Evolutionary conservation across 1,284 basidiomycete genomes (phyloP).

Genomic region (Cutaneotrichosporon cavernicola): DNA sequence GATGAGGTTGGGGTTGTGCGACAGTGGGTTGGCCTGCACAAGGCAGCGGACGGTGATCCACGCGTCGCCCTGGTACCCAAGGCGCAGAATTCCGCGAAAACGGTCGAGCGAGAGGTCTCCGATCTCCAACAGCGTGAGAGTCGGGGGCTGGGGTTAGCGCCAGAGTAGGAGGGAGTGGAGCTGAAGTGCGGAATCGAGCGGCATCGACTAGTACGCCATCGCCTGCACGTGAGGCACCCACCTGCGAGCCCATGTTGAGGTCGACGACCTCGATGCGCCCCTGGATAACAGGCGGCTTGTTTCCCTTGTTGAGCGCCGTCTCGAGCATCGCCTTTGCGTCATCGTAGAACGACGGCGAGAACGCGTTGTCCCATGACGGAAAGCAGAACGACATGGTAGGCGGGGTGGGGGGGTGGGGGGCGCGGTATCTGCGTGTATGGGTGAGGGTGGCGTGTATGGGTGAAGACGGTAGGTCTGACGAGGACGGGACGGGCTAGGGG

Average conservation of each 20-base stretch:
- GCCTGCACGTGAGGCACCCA: conserved; percentile 50
- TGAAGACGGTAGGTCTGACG: too few relatives aligned
- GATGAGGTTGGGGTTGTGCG: conserved; percentile 79
- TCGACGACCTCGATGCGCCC: conserved; percentile 97
- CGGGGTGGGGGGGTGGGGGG: too few relatives aligned
- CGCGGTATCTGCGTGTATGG: too few relatives aligned
- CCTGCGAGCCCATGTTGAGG: conserved; percentile 96
- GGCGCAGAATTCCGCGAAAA: conserved; percentile 93
- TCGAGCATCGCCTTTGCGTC: conserved; percentile 93
- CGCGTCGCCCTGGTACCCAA: conserved; percentile 95
- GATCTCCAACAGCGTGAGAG: conserved; percentile 95
- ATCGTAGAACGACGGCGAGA: conserved; percentile 90
- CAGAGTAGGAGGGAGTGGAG: not conserved
- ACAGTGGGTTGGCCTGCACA: conserved; percentile 64
- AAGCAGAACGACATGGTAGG: conserved; percentile 89
- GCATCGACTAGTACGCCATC: too few relatives aligned
- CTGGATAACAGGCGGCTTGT: conserved; percentile 96
- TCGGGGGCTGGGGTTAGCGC: conserved; percentile 69
- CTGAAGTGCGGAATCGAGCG: too few relatives aligned
- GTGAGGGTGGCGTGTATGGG: too few relatives aligned
- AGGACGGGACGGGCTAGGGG: too few relatives aligned
- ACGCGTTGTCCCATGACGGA: conserved; percentile 81
- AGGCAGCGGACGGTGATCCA: conserved; percentile 94
- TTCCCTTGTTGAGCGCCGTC: conserved; percentile 92
- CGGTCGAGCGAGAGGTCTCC: conserved; percentile 94